A percentile compares a stretch with the other conserved stretches of the same genome.
Evolutionary conservation across 2,329 filamentous ascomycete genomes (phyloP).

Genomic region (Capronia coronata): DNA sequence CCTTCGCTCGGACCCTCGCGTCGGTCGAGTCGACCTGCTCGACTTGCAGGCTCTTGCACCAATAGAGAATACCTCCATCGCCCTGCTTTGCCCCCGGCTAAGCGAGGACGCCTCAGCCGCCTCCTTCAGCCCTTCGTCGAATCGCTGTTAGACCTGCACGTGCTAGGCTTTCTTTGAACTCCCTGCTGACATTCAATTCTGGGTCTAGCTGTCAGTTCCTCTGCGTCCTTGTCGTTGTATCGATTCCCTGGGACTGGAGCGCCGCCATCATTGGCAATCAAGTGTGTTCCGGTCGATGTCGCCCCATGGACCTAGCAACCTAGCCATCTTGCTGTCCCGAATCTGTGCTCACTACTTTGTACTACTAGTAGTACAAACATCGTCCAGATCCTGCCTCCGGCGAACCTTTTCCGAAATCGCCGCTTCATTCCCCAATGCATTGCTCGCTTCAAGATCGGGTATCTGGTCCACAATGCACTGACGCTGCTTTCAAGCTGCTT

Average conservation of each 20-base stretch:
- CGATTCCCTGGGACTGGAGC: background rate
- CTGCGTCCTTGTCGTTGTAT: background rate
- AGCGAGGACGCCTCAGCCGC: constrained; percentile 19
- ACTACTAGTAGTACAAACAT: background rate
- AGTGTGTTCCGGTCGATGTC: background rate
- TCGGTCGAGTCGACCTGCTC: constrained; percentile 1
- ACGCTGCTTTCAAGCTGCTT: too few relatives aligned
- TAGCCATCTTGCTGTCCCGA: background rate
- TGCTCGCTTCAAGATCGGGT: too few relatives aligned
- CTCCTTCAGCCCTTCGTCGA: constrained; percentile 1
- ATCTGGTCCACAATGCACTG: too few relatives aligned
- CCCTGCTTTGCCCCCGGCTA: constrained; percentile 8
- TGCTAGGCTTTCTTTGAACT: background rate
- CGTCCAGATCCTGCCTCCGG: constrained; percentile 1
- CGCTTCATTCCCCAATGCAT: too few relatives aligned
- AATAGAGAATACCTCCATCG: constrained; percentile 7
- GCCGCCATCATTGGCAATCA: too few relatives aligned
- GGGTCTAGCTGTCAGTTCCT: background rate
- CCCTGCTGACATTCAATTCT: background rate
- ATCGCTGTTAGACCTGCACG: background rate
- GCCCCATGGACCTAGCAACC: background rate
- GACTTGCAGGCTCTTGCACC: background rate
- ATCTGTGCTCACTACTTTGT: background rate
- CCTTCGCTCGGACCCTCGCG: constrained; percentile 1
- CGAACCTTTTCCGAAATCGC: too few relatives aligned